Conservation (phyloP, 352 stramenopile species). For the Globisporangium spiculum region DNA sequence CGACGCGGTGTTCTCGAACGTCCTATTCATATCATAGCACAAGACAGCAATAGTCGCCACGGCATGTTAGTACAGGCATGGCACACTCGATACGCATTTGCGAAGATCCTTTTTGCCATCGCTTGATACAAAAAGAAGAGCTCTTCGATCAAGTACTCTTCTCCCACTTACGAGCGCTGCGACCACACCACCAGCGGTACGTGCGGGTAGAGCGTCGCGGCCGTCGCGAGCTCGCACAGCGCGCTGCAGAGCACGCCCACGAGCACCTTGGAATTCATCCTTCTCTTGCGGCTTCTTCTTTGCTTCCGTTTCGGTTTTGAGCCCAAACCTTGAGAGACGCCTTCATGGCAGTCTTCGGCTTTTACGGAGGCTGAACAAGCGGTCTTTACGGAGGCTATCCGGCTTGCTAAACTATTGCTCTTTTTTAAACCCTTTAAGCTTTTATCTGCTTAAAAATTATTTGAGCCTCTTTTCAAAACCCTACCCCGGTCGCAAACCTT, state of each 20-base stretch:
- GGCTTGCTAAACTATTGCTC: too few relatives aligned
- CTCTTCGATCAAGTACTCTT: neutral
- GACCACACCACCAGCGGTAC: constrained; percentile 71
- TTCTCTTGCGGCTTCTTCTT: constrained; percentile 25
- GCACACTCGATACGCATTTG: neutral
- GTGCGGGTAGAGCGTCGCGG: constrained; percentile 39
- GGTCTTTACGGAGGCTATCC: too few relatives aligned
- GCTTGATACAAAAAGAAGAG: constrained; percentile 1
- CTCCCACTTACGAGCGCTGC: constrained; percentile 44
- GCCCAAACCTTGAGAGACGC: neutral
- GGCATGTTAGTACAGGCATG: neutral
- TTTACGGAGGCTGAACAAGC: too few relatives aligned
- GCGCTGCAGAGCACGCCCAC: constrained; percentile 17
- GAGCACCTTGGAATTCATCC: constrained; percentile 27
- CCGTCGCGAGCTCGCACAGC: constrained; percentile 22
- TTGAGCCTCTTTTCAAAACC: too few relatives aligned
- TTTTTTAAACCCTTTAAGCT: too few relatives aligned
- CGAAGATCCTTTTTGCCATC: constrained; percentile 6
- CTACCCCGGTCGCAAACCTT: too few relatives aligned
- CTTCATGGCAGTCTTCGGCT: neutral
- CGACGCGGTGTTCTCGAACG: constrained; percentile 37
- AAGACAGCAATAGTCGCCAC: neutral
- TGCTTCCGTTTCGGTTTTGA: constrained; percentile 17
- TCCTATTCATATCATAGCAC: constrained; percentile 23
- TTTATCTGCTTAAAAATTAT: too few relatives aligned